These are phyloP conservation scores for Wickerhamomyces xylosicus DNA, from an alignment of 805 yeast species.

Conservation along the genomic window DNA sequence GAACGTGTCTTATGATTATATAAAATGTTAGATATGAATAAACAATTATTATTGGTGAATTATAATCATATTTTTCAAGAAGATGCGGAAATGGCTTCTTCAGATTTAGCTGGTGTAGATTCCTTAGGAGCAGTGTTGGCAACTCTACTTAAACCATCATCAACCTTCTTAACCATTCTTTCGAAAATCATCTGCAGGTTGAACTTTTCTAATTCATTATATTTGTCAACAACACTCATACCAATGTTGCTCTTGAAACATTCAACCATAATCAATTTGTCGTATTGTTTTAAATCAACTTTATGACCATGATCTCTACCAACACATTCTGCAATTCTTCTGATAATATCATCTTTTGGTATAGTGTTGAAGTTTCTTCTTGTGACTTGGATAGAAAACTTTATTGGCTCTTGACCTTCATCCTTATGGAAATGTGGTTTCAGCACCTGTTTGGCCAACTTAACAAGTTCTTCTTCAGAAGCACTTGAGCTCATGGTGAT, in stretches of 20 bases:
- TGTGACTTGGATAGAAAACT: constrained; percentile 74
- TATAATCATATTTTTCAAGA: not conserved
- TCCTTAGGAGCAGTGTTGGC: no score
- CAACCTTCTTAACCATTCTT: constrained; percentile 15
- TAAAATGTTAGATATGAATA: no score
- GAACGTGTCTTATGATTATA: constrained; percentile 5
- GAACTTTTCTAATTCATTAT: constrained; percentile 50
- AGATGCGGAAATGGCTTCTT: not conserved
- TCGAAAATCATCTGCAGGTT: constrained; percentile 78
- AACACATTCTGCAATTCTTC: constrained; percentile 58
- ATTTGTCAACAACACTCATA: constrained; percentile 68
- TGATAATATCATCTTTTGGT: constrained; percentile 64
- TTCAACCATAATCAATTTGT: constrained; percentile 72
- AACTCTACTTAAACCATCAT: constrained; percentile 7
- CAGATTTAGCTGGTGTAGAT: no score
- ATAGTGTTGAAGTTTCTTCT: constrained; percentile 70
- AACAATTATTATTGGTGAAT: no score
- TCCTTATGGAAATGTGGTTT: constrained; percentile 56
- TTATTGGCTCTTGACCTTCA: constrained; percentile 24
- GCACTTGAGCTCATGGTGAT: constrained; percentile 68
- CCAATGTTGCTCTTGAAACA: constrained; percentile 87
- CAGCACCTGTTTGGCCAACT: constrained; percentile 49
- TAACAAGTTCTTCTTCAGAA: constrained; percentile 52
- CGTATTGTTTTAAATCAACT: constrained; percentile 74
- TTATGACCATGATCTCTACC: constrained; percentile 61